Evolutionary conservation across 148 eudicot genomes (phyloP), one percentile per base, ranked within the genome.

Genomic region (Fallopia convolvulus): DNA sequence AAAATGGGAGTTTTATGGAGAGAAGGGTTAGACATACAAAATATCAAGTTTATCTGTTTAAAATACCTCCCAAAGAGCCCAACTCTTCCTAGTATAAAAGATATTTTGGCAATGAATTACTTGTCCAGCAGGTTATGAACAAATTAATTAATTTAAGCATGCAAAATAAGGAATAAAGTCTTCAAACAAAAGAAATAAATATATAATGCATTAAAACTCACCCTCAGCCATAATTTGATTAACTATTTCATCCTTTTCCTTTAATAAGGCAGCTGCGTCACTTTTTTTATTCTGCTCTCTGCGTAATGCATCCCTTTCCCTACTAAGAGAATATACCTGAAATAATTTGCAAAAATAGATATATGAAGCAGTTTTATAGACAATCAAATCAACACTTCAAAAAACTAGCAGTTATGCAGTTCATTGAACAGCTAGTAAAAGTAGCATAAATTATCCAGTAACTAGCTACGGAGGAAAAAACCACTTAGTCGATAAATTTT

Each of bases 181-280:
- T 9, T 4, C 15, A 73, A 20, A 74, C 33, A 39, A 36, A 41
- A 15, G 11, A 41, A 36, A 76, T 8, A 10, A 6, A 42, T 32
- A 77, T 18, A 47, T 41, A 42, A 15, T 41, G 20, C 21, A 46
- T 76, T 76, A 39, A 76, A 74, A 42, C 94, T 84, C 78, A 95
- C 97, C 99, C 89, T 95, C 99, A 72, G 99, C 99, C 99, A 95
- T 95, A 74, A 95, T 92, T 90, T 95, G 99, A 79, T 58, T 95
- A 76, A 95, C 92, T 79, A 95, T 95, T 83, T 95, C 99, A 86
- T 95, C 99, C 75, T 95, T 95, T 79, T 95, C 99, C 88, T 95
- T 95, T 81, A 95, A 74, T 81, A 95, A 96, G 82, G 93, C 97
- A 81, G 99, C 97, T 82, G 97, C 97, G 77, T 95, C 99, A 82